Percentiles rank a stretch among this genome's conserved stretches.
These are phyloP conservation scores for Lodderomyces metapsilosis DNA, from an alignment of 1,139 yeast species.

Conservation along the genomic window DNA sequence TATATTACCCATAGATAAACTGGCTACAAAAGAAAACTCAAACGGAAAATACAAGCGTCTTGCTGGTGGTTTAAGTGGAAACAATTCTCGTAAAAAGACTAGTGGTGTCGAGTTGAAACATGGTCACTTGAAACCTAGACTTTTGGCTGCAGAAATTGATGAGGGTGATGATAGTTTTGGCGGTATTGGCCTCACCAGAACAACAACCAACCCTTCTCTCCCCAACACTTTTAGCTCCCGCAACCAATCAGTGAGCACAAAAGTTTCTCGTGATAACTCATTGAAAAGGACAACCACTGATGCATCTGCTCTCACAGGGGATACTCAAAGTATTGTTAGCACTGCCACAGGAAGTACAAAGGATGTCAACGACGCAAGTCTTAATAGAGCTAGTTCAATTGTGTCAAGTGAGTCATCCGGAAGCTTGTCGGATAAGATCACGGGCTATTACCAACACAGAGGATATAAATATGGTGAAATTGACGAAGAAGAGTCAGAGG, in stretches of 20 bases:
- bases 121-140: slow-evolving; percentile 70
- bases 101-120: slow-evolving; percentile 68
- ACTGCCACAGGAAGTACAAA: slow-evolving; percentile 9
- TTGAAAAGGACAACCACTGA: slow-evolving; percentile 32
- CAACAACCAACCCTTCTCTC: slow-evolving; percentile 9
- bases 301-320: slow-evolving; percentile 21
- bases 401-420: slow-evolving; percentile 18
- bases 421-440: slow-evolving; percentile 22
- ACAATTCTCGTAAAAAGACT: slow-evolving; percentile 23
- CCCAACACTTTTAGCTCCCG: slow-evolving; percentile 6
- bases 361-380: slow-evolving; percentile 8
- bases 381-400: slow-evolving; percentile 8
- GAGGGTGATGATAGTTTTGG: slow-evolving; percentile 45
- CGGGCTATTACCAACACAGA: slow-evolving; percentile 46
- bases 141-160: slow-evolving; percentile 76
- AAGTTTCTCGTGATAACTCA: slow-evolving; percentile 20
- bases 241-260: slow-evolving; percentile 8
- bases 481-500: slow-evolving; percentile 20
- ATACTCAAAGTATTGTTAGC: slow-evolving; percentile 21
- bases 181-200: slow-evolving; percentile 2
- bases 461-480: slow-evolving; percentile 33
- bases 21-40: slow-evolving; percentile 25
- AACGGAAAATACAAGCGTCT: slow-evolving; percentile 34
- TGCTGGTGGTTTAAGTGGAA: slow-evolving; percentile 21
- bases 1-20: slow-evolving; percentile 45